These are phyloP conservation scores for Brachypodium distachyon DNA, from an alignment of 202 grass and related monocot species.

Conservation along the genomic window DNA sequence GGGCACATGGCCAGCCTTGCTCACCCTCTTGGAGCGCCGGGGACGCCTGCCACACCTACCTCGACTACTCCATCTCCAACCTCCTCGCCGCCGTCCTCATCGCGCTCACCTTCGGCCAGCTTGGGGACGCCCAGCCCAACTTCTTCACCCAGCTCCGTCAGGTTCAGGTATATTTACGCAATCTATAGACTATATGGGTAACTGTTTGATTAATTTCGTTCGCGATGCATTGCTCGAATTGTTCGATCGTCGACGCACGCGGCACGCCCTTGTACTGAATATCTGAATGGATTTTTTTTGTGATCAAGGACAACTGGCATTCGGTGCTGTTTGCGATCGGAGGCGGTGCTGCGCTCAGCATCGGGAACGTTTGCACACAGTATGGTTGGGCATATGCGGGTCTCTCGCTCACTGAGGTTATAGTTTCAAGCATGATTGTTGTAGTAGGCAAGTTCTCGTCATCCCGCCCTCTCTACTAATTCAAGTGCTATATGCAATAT, in stretches of 20 bases:
- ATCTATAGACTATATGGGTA: too few relatives aligned
- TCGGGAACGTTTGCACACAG: constrained; percentile 89
- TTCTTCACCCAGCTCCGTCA: constrained; percentile 89
- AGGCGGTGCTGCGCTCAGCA: constrained; percentile 76
- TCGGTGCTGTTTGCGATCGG: constrained; percentile 86
- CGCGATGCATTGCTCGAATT: too few relatives aligned
- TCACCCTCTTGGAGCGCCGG: constrained; percentile 76
- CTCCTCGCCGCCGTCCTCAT: constrained; percentile 74
- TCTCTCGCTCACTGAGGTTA: constrained; percentile 91
- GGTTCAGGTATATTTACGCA: constrained; percentile 46
- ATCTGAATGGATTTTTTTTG: constrained; percentile 5
- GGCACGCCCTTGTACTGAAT: too few relatives aligned
- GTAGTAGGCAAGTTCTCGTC: constrained; percentile 61
- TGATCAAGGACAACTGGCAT: constrained; percentile 75
- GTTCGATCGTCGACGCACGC: not conserved
- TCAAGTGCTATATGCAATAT: not conserved
- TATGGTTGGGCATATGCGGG: constrained; percentile 93
- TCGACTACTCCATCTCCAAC: constrained; percentile 94
- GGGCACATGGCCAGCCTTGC: constrained; percentile 82
- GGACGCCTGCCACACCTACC: constrained; percentile 88
- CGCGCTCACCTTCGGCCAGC: constrained; percentile 75
- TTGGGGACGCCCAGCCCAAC: constrained; percentile 65
- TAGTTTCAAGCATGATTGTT: constrained; percentile 81
- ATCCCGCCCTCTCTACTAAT: not conserved
- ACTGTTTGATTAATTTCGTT: too few relatives aligned